phyloP scores from a whole-genome alignment of 768 basidiomycete species.

The Leucocoprinus leucothites region DNA sequence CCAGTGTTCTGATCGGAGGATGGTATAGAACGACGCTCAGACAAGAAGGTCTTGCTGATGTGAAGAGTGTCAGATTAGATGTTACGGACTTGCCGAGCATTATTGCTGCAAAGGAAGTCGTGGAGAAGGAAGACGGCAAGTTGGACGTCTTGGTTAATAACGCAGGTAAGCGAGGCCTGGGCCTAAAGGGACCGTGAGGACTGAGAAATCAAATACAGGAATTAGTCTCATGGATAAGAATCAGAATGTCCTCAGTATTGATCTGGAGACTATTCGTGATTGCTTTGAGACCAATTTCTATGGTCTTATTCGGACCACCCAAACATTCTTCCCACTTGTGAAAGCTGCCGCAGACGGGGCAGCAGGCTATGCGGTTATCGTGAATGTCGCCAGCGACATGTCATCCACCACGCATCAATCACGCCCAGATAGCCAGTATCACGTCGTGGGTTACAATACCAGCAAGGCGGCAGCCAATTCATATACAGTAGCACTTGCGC shows the following conservation, averaged over 20 bases:
- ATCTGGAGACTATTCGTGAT: conserved; percentile 29
- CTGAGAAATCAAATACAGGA: conserved; percentile 17
- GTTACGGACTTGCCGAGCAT: conserved; percentile 33
- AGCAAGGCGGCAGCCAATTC: conserved; percentile 69
- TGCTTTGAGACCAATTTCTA: conserved; percentile 42
- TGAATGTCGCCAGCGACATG: conserved; percentile 43
- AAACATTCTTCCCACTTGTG: conserved; percentile 39
- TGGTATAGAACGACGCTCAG: conserved; percentile 27
- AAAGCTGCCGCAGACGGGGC: conserved; percentile 26
- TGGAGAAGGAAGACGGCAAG: conserved; percentile 36
- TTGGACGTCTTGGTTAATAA: conserved; percentile 47
- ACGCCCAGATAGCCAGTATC: conserved; percentile 24
- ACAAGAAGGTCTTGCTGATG: conserved; percentile 23
- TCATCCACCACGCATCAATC: conserved; percentile 39
- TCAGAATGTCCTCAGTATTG: conserved; percentile 33
- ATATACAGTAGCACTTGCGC: conserved; percentile 58
- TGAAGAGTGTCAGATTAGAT: conserved; percentile 37
- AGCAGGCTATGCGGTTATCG: conserved; percentile 30
- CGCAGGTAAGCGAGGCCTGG: conserved; percentile 27
- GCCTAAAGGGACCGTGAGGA: too few species aligned
- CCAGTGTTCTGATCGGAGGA: background rate
- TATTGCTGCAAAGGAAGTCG: conserved; percentile 28
- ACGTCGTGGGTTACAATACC: conserved; percentile 56
- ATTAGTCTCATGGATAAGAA: conserved; percentile 24
- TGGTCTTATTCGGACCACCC: conserved; percentile 40